Evolutionary conservation across 257 asterid species (phyloP).

Genomic region (Primulina huaijiensis): DNA sequence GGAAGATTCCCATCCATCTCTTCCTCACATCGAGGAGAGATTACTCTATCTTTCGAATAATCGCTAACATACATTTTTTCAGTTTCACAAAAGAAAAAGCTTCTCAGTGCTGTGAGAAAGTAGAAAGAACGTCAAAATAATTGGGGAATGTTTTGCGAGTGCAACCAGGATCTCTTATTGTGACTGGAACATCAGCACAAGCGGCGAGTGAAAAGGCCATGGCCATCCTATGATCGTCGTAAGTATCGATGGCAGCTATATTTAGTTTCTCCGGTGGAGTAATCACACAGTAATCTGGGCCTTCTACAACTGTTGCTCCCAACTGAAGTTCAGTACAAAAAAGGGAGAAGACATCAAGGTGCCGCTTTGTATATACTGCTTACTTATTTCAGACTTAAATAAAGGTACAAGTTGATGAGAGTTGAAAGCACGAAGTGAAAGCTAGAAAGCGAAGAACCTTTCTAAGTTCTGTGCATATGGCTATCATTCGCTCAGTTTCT

Average conservation of each 20-base stretch:
- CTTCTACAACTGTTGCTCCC: conserved; percentile 97
- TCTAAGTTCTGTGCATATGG: conserved; percentile 63
- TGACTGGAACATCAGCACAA: conserved; percentile 86
- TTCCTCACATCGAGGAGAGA: neutral
- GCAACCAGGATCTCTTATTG: conserved; percentile 87
- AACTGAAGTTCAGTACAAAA: conserved; percentile 40
- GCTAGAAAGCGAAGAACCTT: conserved; percentile 49
- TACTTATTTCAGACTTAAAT: neutral
- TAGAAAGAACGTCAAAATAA: conserved; percentile 73
- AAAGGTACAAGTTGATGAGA: neutral
- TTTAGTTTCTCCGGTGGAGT: conserved; percentile 81
- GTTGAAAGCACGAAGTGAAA: neutral
- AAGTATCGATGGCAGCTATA: conserved; percentile 77
- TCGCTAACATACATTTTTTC: neutral
- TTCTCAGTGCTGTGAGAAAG: conserved; percentile 58
- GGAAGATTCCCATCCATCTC: neutral
- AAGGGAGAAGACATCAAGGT: neutral
- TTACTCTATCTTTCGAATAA: neutral
- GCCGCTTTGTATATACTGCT: neutral
- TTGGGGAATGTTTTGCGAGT: conserved; percentile 97
- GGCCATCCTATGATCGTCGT: conserved; percentile 96
- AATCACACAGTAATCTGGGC: conserved; percentile 84
- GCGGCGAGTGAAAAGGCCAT: conserved; percentile 99
- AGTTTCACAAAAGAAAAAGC: too few species aligned
- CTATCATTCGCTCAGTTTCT: neutral